Base-by-base conservation (phyloP, 1,139 yeast genomes). In the Candida dubliniensis region DNA sequence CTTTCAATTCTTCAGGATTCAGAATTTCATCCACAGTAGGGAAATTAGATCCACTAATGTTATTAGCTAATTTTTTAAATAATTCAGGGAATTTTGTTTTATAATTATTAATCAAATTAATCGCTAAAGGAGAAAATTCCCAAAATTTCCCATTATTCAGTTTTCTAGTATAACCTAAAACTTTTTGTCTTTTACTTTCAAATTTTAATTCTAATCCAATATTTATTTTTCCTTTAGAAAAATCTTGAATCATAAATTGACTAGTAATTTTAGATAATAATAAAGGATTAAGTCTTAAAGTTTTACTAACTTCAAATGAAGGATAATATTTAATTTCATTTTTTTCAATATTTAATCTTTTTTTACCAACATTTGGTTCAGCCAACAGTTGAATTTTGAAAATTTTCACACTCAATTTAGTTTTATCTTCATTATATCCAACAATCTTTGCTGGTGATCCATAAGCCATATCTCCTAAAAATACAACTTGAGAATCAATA, bases 131-230 rank as follows among this genome's bases (percentile, higher is more conserved):
- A 49, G 95, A 87, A 63, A 74, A 93, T 55, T 84, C 91, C 99
- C 99, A 95, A 37, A 82, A 83, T 48, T 75, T 80, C 18, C 77
- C 81, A 38, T 69, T 71, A 10, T 31, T 43, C 45, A 49, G 53
- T 55, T 83, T 82, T 51, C 82, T 78, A 4, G 96, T 81, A 65
- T 83, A 91, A 1, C 99, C 99, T 52, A 91, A 74, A 6, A 88
- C 98, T 65, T 91, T 93, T 57, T 81, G 79, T 56, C 89, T 80
- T 53, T 81, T 81, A 30, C 80, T 81, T 54, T 91, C 96, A 64
- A 84, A 87, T 64, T 91, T 90, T 61, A 93, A 73, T 50, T 87
- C 89, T 53, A 93, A 72, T 27, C 99, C 99, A 57, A 93, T 74
- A 58, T 91, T 87, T n/a, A 75, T 61, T 54, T 78, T 78, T 52